Base-by-base conservation (phyloP, 352 stramenopile species). In the Pythium myriotylum region DNA sequence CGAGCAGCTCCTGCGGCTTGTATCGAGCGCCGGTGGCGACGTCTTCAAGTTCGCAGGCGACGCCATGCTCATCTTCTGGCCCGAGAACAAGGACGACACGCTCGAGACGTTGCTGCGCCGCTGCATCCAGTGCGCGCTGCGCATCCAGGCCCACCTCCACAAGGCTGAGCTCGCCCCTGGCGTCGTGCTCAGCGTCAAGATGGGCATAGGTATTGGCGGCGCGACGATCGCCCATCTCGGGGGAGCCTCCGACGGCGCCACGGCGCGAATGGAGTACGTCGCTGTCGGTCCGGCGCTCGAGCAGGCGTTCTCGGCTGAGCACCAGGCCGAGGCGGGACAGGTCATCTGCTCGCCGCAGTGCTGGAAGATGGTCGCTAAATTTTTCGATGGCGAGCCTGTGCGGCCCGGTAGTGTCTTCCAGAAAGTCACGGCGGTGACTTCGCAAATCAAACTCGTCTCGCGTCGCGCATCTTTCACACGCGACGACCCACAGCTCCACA, bases 21-120 rank as follows among this genome's bases (percentile, higher is more conserved):
- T 95, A n/a, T 88, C 84, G 4, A 91, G 83, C 54, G 84, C 86
- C 13, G 77, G 76, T 9, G 86, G 89, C 41, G 91, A 97, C 71
- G 89, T 97, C 19, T 95, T 98, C 71, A 98, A 98, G 77, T 98
- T 98, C 63, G 94, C 94, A 13, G 94, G 94, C n/a, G 94, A 98
- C 50, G 94, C 94, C 17, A 91, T 98, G 81, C 91, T 98, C 54
- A 93, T 98, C 41, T 92, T 98, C 50, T 98, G 92, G 92, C 86
- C 86, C 10, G 81, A 90, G 61, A 92, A 92, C 70, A 92, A 96
- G 57, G 85, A 97, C 26, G 87, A 97, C 59, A 93, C 87, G 32
- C 74, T 96, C 62, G 77, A 96, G 59, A 81, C 65, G 12, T 73
- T 95, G 24, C 57, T 97, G 27, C 76, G 88, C 2, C 79, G 92